Evolutionary conservation across 441 rosid species (phyloP).

Genomic region (Gossypium gossypioides): DNA sequence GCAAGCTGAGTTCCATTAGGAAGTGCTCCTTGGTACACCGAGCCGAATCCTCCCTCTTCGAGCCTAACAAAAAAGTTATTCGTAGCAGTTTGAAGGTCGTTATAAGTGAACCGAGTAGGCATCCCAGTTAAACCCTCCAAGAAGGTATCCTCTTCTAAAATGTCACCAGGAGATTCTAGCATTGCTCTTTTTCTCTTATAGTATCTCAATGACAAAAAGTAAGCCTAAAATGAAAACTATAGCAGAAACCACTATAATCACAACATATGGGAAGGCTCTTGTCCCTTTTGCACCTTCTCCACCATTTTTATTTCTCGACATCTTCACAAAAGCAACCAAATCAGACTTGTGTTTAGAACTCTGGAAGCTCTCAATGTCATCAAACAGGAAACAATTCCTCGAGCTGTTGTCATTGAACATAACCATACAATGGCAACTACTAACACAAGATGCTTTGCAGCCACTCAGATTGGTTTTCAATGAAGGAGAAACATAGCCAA

Average conservation of each 20-base stretch:
- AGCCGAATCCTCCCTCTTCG: slow-evolving; percentile 92
- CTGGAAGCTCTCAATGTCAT: slow-evolving; percentile 56
- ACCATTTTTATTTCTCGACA: slow-evolving; percentile 20
- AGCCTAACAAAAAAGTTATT: slow-evolving; percentile 65
- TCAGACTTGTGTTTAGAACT: slow-evolving; percentile 26
- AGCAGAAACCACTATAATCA: slow-evolving; percentile 42
- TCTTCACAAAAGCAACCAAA: slow-evolving; percentile 49
- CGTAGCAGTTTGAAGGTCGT: slow-evolving; percentile 67
- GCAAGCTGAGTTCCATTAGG: slow-evolving; percentile 69
- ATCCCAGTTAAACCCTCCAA: slow-evolving; percentile 56
- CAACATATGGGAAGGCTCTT: slow-evolving; percentile 38
- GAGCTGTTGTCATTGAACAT: slow-evolving; percentile 62
- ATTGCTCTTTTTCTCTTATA: slow-evolving; percentile 26
- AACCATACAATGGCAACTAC: slow-evolving; percentile 65
- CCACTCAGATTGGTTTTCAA: slow-evolving; percentile 46
- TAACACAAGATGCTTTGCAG: slow-evolving; percentile 52
- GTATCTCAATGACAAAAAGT: slow-evolving; percentile 38
- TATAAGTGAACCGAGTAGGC: slow-evolving; percentile 68
- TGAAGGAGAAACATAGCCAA: slow-evolving; percentile 44
- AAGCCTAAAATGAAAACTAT: slow-evolving; percentile 37
- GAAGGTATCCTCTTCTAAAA: slow-evolving; percentile 71
- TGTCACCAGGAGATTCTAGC: slow-evolving; percentile 32
- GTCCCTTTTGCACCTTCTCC: slow-evolving; percentile 27
- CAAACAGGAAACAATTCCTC: slow-evolving; percentile 66
- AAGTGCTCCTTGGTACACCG: slow-evolving; percentile 66